Conservation (phyloP, 192 early-diverging fungal species). For the Spinellus fusiger region DNA sequence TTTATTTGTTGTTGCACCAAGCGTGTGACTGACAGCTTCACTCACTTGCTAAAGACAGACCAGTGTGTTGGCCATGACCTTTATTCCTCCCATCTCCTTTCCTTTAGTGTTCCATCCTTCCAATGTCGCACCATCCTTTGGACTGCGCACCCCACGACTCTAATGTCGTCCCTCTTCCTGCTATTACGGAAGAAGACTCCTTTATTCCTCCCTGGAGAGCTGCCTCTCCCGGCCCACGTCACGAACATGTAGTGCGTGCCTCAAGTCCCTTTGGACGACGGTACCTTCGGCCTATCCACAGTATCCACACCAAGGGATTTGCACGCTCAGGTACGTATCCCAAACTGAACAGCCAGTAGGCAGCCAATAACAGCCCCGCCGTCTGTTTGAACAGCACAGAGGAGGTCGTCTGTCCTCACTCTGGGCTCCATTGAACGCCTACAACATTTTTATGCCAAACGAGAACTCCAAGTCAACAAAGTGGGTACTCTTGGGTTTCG, state of each 20-base stretch:
- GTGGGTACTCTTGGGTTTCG: slow-evolving; percentile 29
- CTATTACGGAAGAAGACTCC: slow-evolving; percentile 15
- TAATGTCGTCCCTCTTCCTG: not conserved
- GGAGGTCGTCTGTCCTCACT: slow-evolving; percentile 44
- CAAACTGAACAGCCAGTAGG: not conserved
- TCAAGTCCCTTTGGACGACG: slow-evolving; percentile 19
- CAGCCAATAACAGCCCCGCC: not conserved
- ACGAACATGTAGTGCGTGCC: slow-evolving; percentile 16
- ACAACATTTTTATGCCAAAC: slow-evolving; percentile 51
- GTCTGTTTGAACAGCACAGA: slow-evolving; percentile 16
- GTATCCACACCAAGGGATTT: slow-evolving; percentile 30
- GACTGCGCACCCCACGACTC: not conserved
- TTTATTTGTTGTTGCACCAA: not conserved
- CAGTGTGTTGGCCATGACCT: no score
- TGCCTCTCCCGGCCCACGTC: not conserved
- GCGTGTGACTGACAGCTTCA: not conserved
- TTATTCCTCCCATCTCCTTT: not conserved
- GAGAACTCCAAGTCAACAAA: slow-evolving; percentile 41
- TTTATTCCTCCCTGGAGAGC: not conserved
- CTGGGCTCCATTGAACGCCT: slow-evolving; percentile 50
- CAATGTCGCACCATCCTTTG: slow-evolving; percentile 13
- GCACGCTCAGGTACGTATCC: slow-evolving; percentile 24
- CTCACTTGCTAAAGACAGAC: no score
- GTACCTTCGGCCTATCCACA: slow-evolving; percentile 25
- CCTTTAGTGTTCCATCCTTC: not conserved